Evolutionary conservation across 768 basidiomycete species (phyloP), one percentile per base, ranked within the genome.

Genomic region (Psilocybe azurescens): DNA sequence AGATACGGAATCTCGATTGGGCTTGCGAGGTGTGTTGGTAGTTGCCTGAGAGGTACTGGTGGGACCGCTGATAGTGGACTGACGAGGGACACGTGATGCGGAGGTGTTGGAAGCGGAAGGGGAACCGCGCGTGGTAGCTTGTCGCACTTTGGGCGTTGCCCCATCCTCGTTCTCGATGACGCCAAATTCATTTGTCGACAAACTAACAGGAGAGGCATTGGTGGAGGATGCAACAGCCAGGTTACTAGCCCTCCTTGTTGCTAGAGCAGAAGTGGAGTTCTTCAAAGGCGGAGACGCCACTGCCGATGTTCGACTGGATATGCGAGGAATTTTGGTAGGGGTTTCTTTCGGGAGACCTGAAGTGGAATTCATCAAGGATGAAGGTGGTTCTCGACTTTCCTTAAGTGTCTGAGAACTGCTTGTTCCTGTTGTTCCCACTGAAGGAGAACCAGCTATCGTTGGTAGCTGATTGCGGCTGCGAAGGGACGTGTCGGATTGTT

Each of bases 361-460:
- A 2, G 79, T 69, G 14, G 85, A 78, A 65, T 88, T 89, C 59
- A 79, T 70, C 44, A 84, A 72, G 10, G 83, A 79, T n/a, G 81
- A 80, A 9, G 85, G 84, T 8, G 77, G 81, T 59, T 89, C 89
- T 67, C 82, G 86, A 9, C 73, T 69, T 33, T 89, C 89, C 70
- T 86, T 88, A 33, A 77, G 68, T 30, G 74, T 79, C 64, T 82
- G 82, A 50, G 78, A 75, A 58, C 74, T 77, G 56, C 80, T 81
- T 13, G 79, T 78, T 47, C 81, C 83, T 13, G 79, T 81, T 32
- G 86, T 86, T 52, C 88, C 90, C 52, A 94, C 91, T 11, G 95
- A 96, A 3, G 95, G 95, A 3, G 95, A 96, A 33, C 95, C 95
- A 32, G 95, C 94, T 59, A 97, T 97, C 10, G 95, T 95, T 8